Percentiles rank a stretch among this genome's conserved stretches.
phyloP scores from a whole-genome alignment of 148 eudicot species.

The Rhododendron molle region DNA sequence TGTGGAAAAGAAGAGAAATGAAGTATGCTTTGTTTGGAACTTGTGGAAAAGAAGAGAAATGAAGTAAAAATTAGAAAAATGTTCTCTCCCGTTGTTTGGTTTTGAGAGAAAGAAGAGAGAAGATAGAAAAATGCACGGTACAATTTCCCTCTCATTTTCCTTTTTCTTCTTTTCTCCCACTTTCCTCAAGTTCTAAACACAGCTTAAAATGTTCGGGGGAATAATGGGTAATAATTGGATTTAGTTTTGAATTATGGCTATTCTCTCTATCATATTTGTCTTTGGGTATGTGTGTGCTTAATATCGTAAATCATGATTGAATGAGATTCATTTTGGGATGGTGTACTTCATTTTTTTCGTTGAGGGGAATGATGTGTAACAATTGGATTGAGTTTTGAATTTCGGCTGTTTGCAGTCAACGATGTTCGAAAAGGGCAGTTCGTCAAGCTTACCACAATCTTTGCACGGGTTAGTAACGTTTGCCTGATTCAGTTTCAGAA shows the following conservation, averaged over 20 bases:
- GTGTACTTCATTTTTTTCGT: background rate
- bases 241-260: background rate
- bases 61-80: no score
- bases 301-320: no score
- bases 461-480: slow-evolving; percentile 58
- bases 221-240: background rate
- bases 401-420: slow-evolving; percentile 40
- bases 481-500: background rate
- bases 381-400: background rate
- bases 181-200: no score
- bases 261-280: background rate
- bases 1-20: no score
- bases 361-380: background rate
- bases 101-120: no score
- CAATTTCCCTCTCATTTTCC: no score
- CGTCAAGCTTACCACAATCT: slow-evolving; percentile 91
- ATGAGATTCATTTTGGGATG: background rate
- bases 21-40: no score
- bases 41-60: no score
- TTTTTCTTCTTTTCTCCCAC: no score
- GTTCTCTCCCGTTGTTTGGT: no score
- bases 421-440: slow-evolving; percentile 80
- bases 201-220: background rate
- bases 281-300: background rate
- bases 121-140: no score